Evolutionary conservation across 2,329 filamentous ascomycete species (phyloP).

Genomic region (Penicillium sclerotigenum): DNA sequence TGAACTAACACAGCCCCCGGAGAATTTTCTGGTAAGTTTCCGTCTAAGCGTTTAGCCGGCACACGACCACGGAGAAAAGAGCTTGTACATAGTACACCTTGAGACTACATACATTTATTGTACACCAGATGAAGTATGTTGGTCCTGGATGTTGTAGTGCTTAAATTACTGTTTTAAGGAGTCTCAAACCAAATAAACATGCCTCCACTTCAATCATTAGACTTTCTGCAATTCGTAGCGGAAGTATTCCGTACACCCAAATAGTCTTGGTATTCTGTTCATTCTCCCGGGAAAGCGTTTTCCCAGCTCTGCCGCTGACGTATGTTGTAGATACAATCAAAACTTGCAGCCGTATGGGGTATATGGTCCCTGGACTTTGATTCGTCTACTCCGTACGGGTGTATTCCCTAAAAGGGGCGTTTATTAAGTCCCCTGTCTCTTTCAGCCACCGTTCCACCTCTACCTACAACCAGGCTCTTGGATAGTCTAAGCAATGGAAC

Average conservation of each 20-base stretch:
- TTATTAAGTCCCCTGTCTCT: neutral
- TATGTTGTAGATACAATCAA: neutral
- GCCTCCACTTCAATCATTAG: neutral
- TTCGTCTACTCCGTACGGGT: neutral
- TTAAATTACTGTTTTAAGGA: neutral
- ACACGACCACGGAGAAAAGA: neutral
- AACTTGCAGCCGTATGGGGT: neutral
- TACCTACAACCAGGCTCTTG: neutral
- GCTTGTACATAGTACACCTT: neutral
- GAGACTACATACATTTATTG: neutral
- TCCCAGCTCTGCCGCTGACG: neutral
- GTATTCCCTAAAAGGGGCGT: neutral
- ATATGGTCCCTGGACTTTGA: neutral
- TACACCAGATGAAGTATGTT: neutral
- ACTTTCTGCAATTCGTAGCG: neutral
- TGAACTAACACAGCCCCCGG: neutral
- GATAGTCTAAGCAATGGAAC: neutral
- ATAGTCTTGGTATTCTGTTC: neutral
- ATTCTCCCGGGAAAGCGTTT: conserved; percentile 1
- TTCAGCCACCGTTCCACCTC: neutral
- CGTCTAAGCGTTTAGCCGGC: neutral
- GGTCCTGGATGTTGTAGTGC: neutral
- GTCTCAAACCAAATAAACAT: neutral
- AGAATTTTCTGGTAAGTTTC: no score
- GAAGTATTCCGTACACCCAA: neutral